Evolutionary conservation across 1,139 yeast genomes (phyloP).

Genomic region (Yamadazyma trypodendri): DNA sequence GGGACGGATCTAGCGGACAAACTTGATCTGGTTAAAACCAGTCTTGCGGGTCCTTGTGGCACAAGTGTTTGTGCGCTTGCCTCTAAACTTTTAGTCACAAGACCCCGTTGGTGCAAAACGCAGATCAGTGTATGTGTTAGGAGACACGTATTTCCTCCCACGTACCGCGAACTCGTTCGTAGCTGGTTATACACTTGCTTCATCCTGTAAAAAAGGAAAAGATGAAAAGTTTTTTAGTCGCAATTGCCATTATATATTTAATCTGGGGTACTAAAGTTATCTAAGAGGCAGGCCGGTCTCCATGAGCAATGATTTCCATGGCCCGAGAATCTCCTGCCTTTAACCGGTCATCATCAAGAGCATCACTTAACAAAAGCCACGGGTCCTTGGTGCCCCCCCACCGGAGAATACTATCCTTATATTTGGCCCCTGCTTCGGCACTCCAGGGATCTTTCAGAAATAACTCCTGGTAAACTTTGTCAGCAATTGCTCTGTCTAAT

Average conservation of each 20-base stretch:
- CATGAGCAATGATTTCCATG: slow-evolving; percentile 45
- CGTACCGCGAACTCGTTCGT: neutral
- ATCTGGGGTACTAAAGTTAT: neutral
- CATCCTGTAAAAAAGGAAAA: neutral
- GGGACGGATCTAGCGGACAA: too few relatives aligned
- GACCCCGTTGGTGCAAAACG: too few relatives aligned
- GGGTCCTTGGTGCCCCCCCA: slow-evolving; percentile 97
- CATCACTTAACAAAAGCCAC: slow-evolving; percentile 83
- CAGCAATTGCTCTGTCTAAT: slow-evolving; percentile 90
- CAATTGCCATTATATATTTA: neutral
- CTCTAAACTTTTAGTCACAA: too few relatives aligned
- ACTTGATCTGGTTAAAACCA: too few relatives aligned
- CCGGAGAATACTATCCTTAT: slow-evolving; percentile 65
- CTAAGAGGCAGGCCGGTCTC: too few relatives aligned
- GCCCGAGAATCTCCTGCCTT: slow-evolving; percentile 69
- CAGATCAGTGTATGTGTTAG: too few relatives aligned
- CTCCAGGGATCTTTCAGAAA: slow-evolving; percentile 71
- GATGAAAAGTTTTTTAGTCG: slow-evolving; percentile 1
- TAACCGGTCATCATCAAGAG: slow-evolving; percentile 60
- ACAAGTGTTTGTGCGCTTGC: too few relatives aligned
- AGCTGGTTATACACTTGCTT: neutral
- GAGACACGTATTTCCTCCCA: too few relatives aligned
- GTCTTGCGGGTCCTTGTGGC: too few relatives aligned
- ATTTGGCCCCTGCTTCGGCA: slow-evolving; percentile 70
- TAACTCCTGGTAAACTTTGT: slow-evolving; percentile 74